Conservation (phyloP, 108 stramenopile genomes). For the Cylindrotheca closterium region DNA sequence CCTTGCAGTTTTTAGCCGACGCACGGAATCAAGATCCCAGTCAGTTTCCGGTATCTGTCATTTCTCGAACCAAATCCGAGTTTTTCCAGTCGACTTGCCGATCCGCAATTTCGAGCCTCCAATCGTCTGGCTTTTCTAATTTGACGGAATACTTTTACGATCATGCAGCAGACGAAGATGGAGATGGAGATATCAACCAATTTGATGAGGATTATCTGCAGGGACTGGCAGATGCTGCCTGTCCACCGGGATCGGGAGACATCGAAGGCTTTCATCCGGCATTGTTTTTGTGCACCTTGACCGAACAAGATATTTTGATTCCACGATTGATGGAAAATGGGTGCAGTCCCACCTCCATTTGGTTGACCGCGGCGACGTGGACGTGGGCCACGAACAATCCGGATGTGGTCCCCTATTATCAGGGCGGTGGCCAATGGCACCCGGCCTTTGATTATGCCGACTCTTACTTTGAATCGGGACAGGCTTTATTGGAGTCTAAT, state of each 20-base stretch:
- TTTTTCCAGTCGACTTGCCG: constrained; percentile 50
- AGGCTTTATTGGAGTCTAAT: constrained; percentile 22
- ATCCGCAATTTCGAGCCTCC: constrained; percentile 26
- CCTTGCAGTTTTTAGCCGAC: constrained; percentile 27
- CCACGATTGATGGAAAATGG: constrained; percentile 30
- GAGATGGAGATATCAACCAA: constrained; percentile 27
- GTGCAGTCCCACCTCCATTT: constrained; percentile 35
- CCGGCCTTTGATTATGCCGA: constrained; percentile 38
- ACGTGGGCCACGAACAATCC: constrained; percentile 38
- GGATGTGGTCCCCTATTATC: constrained; percentile 33
- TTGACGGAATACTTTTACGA: constrained; percentile 24
- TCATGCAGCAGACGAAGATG: constrained; percentile 35
- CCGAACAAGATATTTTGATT: constrained; percentile 34
- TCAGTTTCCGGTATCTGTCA: constrained; percentile 28
- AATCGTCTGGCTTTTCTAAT: constrained; percentile 25
- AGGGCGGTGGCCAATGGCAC: constrained; percentile 60
- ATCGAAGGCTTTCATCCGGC: constrained; percentile 25
- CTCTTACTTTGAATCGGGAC: constrained; percentile 39
- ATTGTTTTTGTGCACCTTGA: constrained; percentile 39
- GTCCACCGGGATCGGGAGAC: neutral
- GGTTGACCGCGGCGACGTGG: constrained; percentile 47
- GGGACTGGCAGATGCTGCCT: constrained; percentile 36
- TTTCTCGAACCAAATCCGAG: constrained; percentile 37
- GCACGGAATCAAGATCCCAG: constrained; percentile 1
- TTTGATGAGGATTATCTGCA: constrained; percentile 33